phyloP scores from a whole-genome alignment of 257 asterid species.

The Fraxinus quadrangulata region DNA sequence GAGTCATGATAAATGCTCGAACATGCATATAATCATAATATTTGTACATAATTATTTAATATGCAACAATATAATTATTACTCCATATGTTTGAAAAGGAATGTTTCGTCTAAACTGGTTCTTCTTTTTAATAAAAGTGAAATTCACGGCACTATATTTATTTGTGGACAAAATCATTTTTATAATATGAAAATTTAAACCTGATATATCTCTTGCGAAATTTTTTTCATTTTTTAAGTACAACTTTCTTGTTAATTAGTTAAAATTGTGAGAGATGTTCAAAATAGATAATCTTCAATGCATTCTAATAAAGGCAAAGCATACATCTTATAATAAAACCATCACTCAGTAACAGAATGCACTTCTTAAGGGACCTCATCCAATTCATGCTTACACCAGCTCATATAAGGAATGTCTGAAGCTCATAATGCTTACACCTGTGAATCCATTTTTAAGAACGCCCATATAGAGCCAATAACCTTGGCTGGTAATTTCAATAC shows the following conservation, averaged over 20 bases:
- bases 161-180: not conserved
- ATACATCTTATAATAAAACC: not conserved
- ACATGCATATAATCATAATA: not conserved
- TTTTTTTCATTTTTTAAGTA: too few species aligned
- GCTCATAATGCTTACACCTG: not conserved
- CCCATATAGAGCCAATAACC: not conserved
- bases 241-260: not conserved
- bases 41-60: not conserved
- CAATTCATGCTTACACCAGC: not conserved
- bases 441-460: not conserved
- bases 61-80: not conserved
- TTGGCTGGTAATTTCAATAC: not conserved
- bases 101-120: not conserved
- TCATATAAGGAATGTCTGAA: not conserved
- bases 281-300: not conserved
- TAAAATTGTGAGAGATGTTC: not conserved
- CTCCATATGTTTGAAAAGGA: not conserved
- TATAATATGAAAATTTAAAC: too few species aligned
- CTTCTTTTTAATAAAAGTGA: too few species aligned
- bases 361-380: not conserved
- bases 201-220: not conserved
- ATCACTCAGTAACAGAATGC: not conserved
- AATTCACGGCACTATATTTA: too few species aligned
- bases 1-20: not conserved
- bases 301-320: not conserved